A percentile compares a stretch with the other conserved stretches of the same genome.
phyloP scores from a whole-genome alignment of 768 basidiomycete species.

The Collybiopsis confluens region DNA sequence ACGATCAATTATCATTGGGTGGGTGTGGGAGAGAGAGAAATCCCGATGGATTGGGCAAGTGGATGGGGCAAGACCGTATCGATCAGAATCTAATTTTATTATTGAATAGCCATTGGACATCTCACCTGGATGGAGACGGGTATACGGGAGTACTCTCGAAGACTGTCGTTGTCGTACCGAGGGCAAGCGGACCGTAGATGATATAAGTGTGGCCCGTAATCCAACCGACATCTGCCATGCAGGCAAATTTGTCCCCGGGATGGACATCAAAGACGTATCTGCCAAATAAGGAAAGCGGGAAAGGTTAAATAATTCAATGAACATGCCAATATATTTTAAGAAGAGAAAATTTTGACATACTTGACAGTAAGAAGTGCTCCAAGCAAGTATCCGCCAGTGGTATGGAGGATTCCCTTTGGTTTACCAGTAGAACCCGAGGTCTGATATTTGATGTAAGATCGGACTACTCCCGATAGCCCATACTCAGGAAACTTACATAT shows the following conservation, averaged over 20 bases:
- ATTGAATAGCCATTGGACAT: too few relatives aligned
- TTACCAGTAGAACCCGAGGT: conserved; percentile 94
- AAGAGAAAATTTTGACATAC: conserved; percentile 36
- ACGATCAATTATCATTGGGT: too few relatives aligned
- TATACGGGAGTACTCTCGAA: conserved; percentile 98
- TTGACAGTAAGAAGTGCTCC: conserved; percentile 90
- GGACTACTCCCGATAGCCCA: not conserved
- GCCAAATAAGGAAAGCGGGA: not conserved
- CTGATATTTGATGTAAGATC: conserved; percentile 32
- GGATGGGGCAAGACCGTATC: not conserved
- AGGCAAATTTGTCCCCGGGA: conserved; percentile 92
- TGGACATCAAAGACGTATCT: conserved; percentile 85
- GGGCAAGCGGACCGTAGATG: conserved; percentile 90
- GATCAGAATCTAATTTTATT: too few relatives aligned
- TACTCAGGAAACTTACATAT: conserved; percentile 59
- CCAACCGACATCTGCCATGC: conserved; percentile 99
- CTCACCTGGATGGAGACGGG: conserved; percentile 72
- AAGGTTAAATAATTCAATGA: not conserved
- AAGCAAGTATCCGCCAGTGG: conserved; percentile 86
- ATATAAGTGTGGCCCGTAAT: conserved; percentile 98
- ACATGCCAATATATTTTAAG: too few relatives aligned
- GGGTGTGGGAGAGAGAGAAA: not conserved
- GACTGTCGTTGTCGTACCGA: conserved; percentile 79
- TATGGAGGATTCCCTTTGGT: conserved; percentile 96
- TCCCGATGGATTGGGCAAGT: not conserved